Evolutionary conservation across 208 protist genomes (phyloP), one percentile per base, ranked within the genome.

Genomic region (Wallacemonas sp.): DNA sequence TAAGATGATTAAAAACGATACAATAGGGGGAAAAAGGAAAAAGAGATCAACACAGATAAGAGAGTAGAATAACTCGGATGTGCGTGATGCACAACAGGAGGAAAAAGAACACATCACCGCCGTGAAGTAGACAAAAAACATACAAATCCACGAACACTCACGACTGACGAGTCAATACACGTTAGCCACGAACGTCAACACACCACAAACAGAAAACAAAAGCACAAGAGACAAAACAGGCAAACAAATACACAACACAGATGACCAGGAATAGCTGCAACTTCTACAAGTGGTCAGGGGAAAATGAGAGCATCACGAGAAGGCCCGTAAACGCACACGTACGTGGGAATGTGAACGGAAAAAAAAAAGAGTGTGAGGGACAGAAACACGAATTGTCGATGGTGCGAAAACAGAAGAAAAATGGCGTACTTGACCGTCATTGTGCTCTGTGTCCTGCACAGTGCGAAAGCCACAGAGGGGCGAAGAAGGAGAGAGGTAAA

Each of bases 1-100:
- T 11, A 30, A 62, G 36, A 55, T 29, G 32, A 63, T 36, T 11
- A 44, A 12, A 32, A 19, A 44, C 27, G 4, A 5, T 9, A 72
- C 33, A 72, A 34, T 55, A 63, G 33, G 1, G 4, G 43, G 54
- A 70, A 41, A 70, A 70, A 55, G 47, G 41, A 70, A 62, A 63
- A 61, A 69, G 54, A 6, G n/a, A 34, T 34, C 30, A 19, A 32
- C 8, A 34, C 6, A 39, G 30, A 39, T 58, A 49, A 5, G 29
- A 27, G 19, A 16, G 26, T 57, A 67, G n/a, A 54, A 54, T 27
- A 67, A 57, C 38, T 41, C 23, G n/a, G 19, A 21, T n/a, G n/a
- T n/a, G 16, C 24, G 54, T 30, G 8, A 2, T 19, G 34, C 23
- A 52, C 19, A 39, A 39, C 29, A 1, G 54, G 6, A 61, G 27